Conservation (phyloP, 2,329 filamentous ascomycete genomes). For the Fusarium poae region DNA sequence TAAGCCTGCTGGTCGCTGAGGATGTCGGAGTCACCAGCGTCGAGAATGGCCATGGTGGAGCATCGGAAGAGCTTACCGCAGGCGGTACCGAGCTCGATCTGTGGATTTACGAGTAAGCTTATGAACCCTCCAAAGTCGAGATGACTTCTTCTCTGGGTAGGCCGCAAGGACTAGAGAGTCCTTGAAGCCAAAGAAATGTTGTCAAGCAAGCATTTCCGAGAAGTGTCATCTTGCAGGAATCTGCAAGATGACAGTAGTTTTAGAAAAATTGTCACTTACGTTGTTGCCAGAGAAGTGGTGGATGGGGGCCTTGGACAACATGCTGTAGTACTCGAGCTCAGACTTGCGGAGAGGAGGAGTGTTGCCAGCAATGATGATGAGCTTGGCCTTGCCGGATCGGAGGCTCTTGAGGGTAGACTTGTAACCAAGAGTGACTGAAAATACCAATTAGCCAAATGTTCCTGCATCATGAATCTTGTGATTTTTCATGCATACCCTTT, state of each 20-base stretch:
- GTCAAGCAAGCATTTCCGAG: slow-evolving; percentile 41
- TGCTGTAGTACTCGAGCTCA: slow-evolving; percentile 95
- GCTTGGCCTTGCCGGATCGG: slow-evolving; percentile 97
- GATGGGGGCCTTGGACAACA: slow-evolving; percentile 93
- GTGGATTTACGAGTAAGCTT: slow-evolving; percentile 68
- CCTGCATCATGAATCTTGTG: neutral
- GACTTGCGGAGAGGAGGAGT: slow-evolving; percentile 97
- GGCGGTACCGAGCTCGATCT: slow-evolving; percentile 98
- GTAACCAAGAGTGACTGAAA: slow-evolving; percentile 58
- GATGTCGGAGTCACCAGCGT: slow-evolving; percentile 99
- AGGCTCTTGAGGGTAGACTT: slow-evolving; percentile 80
- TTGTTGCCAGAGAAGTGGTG: slow-evolving; percentile 99
- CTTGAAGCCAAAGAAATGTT: slow-evolving; percentile 44
- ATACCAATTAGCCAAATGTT: slow-evolving; percentile 31
- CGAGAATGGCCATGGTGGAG: slow-evolving; percentile 96
- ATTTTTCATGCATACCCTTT: slow-evolving; percentile 73
- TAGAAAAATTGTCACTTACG: slow-evolving; percentile 74
- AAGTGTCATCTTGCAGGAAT: slow-evolving; percentile 43
- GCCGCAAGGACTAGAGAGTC: slow-evolving; percentile 53
- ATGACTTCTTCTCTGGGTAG: slow-evolving; percentile 91
- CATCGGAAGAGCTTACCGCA: slow-evolving; percentile 99
- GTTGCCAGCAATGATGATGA: slow-evolving; percentile 94
- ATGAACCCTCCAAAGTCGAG: slow-evolving; percentile 88
- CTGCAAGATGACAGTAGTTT: slow-evolving; percentile 36
- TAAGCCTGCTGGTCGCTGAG: slow-evolving; percentile 81